Conservation (phyloP, 2,329 filamentous ascomycete species). For the Ophiostoma angusticollis region DNA sequence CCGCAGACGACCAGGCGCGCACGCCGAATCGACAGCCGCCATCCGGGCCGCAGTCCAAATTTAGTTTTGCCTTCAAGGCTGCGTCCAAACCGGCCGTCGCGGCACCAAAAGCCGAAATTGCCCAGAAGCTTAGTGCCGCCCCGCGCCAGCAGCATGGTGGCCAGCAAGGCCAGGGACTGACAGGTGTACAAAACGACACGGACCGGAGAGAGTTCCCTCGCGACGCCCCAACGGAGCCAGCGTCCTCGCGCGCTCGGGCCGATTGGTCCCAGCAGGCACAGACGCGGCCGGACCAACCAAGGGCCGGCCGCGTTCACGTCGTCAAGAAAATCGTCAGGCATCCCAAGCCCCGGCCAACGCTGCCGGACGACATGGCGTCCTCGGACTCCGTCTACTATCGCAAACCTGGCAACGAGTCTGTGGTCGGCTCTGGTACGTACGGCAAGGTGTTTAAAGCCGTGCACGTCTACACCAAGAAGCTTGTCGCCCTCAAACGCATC, state of each 20-base stretch:
- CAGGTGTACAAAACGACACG: constrained; percentile 17
- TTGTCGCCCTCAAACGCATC: constrained; percentile 80
- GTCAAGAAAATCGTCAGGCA: constrained; percentile 58
- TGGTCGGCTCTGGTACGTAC: constrained; percentile 90
- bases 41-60: constrained; percentile 52
- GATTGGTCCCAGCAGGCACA: constrained; percentile 20
- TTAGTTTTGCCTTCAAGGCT: constrained; percentile 87
- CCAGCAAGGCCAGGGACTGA: constrained; percentile 16
- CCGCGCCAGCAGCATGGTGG: constrained; percentile 26
- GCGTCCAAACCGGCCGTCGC: constrained; percentile 46
- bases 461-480: constrained; percentile 76
- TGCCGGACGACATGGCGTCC: constrained; percentile 57
- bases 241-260: constrained; percentile 29
- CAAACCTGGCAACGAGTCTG: constrained; percentile 94
- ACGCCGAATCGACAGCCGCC: constrained; percentile 39
- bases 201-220: constrained; percentile 32
- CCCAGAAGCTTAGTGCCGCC: constrained; percentile 54
- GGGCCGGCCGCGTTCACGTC: too few species aligned
- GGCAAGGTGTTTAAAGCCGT: constrained; percentile 92
- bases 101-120: constrained; percentile 51
- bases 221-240: constrained; percentile 40
- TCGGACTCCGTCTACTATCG: constrained; percentile 89
- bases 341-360: constrained; percentile 55
- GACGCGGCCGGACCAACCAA: too few species aligned
- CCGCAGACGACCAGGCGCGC: constrained; percentile 31